These are phyloP conservation scores for Saccharomycopsis hybrid DNA, from an alignment of 1,139 yeast genomes.

Conservation along the genomic window DNA sequence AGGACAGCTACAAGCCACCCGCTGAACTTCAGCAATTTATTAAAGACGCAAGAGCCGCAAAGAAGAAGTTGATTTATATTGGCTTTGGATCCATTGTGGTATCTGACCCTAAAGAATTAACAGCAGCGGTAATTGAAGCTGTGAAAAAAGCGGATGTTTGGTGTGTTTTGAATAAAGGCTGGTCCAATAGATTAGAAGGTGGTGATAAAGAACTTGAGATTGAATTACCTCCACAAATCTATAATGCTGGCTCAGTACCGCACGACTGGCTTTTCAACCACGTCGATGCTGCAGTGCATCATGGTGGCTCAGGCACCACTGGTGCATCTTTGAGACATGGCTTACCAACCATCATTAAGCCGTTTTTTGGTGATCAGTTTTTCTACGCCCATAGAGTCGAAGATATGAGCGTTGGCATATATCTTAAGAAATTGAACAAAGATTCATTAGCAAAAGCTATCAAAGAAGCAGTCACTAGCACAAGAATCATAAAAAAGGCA, in stretches of 20 bases:
- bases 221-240: constrained; percentile 63
- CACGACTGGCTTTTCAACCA: constrained; percentile 93
- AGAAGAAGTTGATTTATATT: constrained; percentile 73
- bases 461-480: constrained; percentile 58
- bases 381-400: constrained; percentile 84
- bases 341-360: constrained; percentile 82
- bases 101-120: constrained; percentile 68
- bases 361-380: constrained; percentile 95
- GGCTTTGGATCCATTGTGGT: constrained; percentile 97
- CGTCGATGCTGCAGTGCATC: constrained; percentile 92
- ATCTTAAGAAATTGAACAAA: constrained; percentile 60
- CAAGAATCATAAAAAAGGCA: constrained; percentile 63
- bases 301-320: constrained; percentile 96
- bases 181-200: constrained; percentile 69
- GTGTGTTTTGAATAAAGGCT: constrained; percentile 86
- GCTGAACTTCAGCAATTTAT: constrained; percentile 54
- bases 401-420: constrained; percentile 83
- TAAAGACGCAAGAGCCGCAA: constrained; percentile 49
- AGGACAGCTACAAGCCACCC: constrained; percentile 57
- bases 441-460: constrained; percentile 61
- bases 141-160: constrained; percentile 74
- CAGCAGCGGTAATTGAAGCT: constrained; percentile 72
- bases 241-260: constrained; percentile 66
- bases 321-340: constrained; percentile 89
- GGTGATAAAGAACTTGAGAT: constrained; percentile 39